Conservation (phyloP, 73 alveolate species). For the Paramecium pentaurelia region DNA sequence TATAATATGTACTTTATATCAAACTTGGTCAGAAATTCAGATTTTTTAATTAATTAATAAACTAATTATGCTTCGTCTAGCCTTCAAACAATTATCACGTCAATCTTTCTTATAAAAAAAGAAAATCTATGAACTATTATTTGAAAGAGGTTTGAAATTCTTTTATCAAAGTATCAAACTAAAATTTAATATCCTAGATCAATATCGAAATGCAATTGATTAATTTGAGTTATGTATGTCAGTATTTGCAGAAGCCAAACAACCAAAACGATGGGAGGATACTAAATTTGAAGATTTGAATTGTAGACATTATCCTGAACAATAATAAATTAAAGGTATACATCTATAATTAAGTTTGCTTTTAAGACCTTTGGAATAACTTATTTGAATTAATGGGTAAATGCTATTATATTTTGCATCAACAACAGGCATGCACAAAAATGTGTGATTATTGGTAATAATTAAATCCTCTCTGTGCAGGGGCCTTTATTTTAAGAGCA, state of each 20-base stretch:
- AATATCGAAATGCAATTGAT: background rate
- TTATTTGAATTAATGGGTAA: background rate
- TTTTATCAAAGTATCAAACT: background rate
- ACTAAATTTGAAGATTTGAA: background rate
- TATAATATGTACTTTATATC: background rate
- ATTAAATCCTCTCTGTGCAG: background rate
- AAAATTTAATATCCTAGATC: background rate
- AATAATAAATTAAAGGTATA: background rate
- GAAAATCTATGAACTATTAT: background rate
- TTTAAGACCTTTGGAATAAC: background rate
- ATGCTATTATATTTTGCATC: background rate
- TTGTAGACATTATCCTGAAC: background rate
- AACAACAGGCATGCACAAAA: background rate
- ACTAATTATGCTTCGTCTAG: background rate
- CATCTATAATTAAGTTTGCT: background rate
- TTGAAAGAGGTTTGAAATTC: slow-evolving; percentile 7
- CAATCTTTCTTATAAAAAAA: background rate
- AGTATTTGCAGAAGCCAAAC: background rate
- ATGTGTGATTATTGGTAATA: slow-evolving; percentile 21
- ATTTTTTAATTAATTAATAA: background rate
- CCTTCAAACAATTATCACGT: background rate
- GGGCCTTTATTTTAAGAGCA: background rate
- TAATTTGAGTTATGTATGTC: background rate
- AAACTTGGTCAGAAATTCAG: background rate
- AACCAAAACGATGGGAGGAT: slow-evolving; percentile 1